Conservation (phyloP, 2,329 filamentous ascomycete species). For the Verticillium nubilum region DNA sequence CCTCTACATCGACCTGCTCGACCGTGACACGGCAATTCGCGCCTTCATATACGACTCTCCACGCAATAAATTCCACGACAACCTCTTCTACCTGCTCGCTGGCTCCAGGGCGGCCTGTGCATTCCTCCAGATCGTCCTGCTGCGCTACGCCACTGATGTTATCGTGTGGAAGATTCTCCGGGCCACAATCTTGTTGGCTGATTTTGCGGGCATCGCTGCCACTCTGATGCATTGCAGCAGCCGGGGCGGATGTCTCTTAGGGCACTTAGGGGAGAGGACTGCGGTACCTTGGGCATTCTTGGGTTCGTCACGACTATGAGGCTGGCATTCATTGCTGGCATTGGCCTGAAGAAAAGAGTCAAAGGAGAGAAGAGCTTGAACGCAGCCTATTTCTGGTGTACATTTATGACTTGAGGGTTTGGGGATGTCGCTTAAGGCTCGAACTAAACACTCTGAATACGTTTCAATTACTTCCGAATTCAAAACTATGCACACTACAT, state of each 20-base stretch:
- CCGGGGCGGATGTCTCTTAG: constrained; percentile 10
- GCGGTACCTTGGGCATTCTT: neutral
- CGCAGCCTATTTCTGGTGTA: too few species aligned
- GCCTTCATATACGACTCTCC: constrained; percentile 7
- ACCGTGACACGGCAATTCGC: constrained; percentile 7
- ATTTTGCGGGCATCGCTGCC: constrained; percentile 14
- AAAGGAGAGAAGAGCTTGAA: neutral
- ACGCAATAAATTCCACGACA: constrained; percentile 11
- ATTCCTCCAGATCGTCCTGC: constrained; percentile 11
- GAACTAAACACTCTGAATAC: too few species aligned
- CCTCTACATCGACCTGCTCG: constrained; percentile 13
- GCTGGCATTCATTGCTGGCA: neutral
- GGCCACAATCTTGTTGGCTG: constrained; percentile 13
- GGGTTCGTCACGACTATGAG: neutral
- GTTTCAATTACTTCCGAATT: too few species aligned
- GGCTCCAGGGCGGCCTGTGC: constrained; percentile 13
- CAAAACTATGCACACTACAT: too few species aligned
- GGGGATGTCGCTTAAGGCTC: too few species aligned
- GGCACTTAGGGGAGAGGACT: constrained; percentile 4
- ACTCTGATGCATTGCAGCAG: constrained; percentile 3
- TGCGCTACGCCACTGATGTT: constrained; percentile 13
- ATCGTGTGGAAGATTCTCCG: constrained; percentile 14
- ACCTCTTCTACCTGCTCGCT: constrained; percentile 15
- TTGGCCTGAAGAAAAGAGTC: neutral
- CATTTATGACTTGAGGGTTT: too few species aligned